A percentile compares a stretch with the other conserved stretches of the same genome.
phyloP scores from a whole-genome alignment of 2,329 filamentous ascomycete species.

The Rugonectria rugulosa region DNA sequence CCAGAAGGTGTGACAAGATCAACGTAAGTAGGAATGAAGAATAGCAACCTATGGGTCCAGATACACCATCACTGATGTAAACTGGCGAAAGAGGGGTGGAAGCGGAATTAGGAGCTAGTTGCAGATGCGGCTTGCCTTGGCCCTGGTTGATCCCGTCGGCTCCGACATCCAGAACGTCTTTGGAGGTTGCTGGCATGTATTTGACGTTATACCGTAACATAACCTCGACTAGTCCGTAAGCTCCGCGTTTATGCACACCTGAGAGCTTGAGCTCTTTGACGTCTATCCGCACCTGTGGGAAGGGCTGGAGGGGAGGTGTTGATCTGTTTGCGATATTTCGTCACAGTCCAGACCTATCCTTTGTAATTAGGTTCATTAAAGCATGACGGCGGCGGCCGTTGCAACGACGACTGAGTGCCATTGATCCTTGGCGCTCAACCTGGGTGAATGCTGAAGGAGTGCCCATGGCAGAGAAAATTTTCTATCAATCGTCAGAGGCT shows the following conservation, averaged over 20 bases:
- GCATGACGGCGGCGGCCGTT: background rate
- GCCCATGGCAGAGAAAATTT: conserved; percentile 1
- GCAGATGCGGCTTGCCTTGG: conserved; percentile 15
- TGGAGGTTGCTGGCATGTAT: background rate
- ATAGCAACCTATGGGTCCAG: background rate
- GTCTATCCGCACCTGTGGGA: no score
- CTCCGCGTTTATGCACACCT: conserved; percentile 4
- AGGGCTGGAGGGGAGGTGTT: background rate
- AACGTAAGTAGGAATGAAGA: conserved; percentile 2
- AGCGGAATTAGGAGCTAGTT: conserved; percentile 11
- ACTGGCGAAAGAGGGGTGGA: conserved; percentile 4
- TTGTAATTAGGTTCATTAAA: background rate
- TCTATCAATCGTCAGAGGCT: conserved; percentile 22
- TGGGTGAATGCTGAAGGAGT: conserved; percentile 9
- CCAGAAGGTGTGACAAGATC: background rate
- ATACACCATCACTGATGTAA: conserved; percentile 9
- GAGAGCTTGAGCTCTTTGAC: background rate
- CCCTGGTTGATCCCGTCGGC: conserved; percentile 27
- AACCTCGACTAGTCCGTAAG: background rate
- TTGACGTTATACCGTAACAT: no score
- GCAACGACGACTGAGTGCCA: conserved; percentile 11
- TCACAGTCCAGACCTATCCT: background rate
- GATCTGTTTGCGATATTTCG: conserved; percentile 4
- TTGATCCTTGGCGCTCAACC: conserved; percentile 27
- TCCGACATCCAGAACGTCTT: conserved; percentile 16